Conservation (phyloP, 306 rosid species). For the Spatholobus suberectus region DNA sequence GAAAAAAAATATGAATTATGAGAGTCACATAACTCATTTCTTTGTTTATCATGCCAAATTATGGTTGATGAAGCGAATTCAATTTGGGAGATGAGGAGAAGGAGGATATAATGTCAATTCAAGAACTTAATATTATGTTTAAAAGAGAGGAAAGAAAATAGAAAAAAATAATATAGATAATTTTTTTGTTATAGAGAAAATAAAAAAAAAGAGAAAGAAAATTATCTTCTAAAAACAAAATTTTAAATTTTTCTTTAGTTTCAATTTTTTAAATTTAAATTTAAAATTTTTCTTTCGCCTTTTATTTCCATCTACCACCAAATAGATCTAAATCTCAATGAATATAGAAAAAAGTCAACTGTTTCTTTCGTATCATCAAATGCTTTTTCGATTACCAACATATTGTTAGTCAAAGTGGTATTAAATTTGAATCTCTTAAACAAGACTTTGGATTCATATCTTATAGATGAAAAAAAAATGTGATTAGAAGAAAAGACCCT, state of each 20-base stretch:
- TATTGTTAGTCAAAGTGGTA: too few species aligned
- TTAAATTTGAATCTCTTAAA: too few species aligned
- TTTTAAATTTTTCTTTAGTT: background rate
- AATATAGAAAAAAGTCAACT: background rate
- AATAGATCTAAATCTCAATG: background rate
- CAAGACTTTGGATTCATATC: too few species aligned
- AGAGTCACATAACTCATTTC: background rate
- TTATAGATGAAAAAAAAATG: too few species aligned
- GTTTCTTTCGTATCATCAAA: background rate
- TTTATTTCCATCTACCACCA: background rate
- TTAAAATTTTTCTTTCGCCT: background rate
- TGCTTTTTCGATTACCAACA: slow-evolving; percentile 9
- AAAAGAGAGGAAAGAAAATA: background rate
- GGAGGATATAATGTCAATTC: too few species aligned
- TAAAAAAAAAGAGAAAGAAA: background rate
- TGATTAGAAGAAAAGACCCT: too few species aligned
- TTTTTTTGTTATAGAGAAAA: background rate
- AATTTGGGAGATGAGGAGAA: too few species aligned
- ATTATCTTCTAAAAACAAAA: background rate
- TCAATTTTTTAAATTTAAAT: background rate
- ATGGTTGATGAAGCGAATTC: too few species aligned
- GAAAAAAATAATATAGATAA: background rate
- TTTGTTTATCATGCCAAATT: background rate
- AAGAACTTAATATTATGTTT: too few species aligned
- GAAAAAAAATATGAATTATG: background rate